Evolutionary conservation across 352 stramenopile species (phyloP), one percentile per base, ranked within the genome.

Genomic region (Halophytophthora polymorphica): DNA sequence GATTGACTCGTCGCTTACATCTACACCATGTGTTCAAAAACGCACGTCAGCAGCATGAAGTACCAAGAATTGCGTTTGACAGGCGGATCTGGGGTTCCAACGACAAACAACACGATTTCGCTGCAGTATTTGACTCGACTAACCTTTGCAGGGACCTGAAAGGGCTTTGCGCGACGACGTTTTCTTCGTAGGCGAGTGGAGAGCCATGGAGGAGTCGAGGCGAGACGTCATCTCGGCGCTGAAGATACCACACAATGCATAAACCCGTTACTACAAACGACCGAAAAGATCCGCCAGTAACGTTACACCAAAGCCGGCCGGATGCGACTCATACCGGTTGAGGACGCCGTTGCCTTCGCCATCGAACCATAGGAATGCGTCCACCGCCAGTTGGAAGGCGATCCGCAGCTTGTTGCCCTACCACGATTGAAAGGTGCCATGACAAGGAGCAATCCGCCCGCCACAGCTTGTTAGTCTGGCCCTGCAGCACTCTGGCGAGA

Each of bases 291-390:
- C n/a, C 15, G 23, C 15, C 6, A 11, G n/a, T n/a, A n/a, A n/a
- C n/a, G n/a, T n/a, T n/a, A 31, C 25, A 31, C 25, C 4, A 36
- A 31, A 15, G 7, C 13, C 13, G 18, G 21, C 15, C 10, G 15
- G 28, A 14, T 19, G 18, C 31, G 37, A 6, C 2, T 36, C 63
- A 5, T 54, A 86, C 79, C 72, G 64, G 51, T 89, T 87, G 66
- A 95, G 94, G 17, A 77, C 49, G 0, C 86, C 86, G 40, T 78
- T 76, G 13, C 84, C 83, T 35, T 90, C 76, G 2, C 80, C 68
- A 39, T 96, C 86, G 61, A 96, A 95, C 75, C 80, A 90, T 34
- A 95, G 50, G 53, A 92, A 96, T 10, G 84, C 79, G 34, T 95
- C 84, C 25, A 93, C 69, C 1, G 81, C 78, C 28, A 95, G 64